These are phyloP conservation scores for Cordyceps cicadae DNA, from an alignment of 2,329 filamentous ascomycete genomes.

Conservation along the genomic window DNA sequence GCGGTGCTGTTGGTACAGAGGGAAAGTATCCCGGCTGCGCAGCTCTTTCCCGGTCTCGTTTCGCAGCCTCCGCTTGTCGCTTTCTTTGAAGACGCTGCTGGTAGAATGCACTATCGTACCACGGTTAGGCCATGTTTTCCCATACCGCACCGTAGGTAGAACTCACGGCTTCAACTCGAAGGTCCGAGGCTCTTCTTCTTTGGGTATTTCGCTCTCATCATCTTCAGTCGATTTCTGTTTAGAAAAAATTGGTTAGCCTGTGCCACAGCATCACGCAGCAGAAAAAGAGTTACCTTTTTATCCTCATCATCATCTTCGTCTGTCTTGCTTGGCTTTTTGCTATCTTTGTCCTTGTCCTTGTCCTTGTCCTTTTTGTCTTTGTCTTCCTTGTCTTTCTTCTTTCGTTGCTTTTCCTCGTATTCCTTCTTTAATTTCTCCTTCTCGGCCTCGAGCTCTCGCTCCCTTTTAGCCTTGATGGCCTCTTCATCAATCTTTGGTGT, in stretches of 20 bases:
- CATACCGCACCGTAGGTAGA: not conserved
- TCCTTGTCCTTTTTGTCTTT: conserved; percentile 45
- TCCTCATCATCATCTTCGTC: conserved; percentile 31
- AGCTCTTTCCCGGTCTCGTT: conserved; percentile 70
- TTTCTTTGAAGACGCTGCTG: conserved; percentile 76
- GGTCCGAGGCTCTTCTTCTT: conserved; percentile 64
- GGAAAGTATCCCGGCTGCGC: conserved; percentile 76
- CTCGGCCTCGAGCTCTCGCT: conserved; percentile 58
- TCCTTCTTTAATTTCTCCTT: conserved; percentile 62
- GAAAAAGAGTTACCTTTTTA: conserved; percentile 19
- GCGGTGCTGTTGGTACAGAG: conserved; percentile 62
- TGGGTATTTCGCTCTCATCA: conserved; percentile 11
- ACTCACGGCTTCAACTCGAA: conserved; percentile 74
- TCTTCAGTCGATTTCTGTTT: conserved; percentile 18
- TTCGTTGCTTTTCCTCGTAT: conserved; percentile 64
- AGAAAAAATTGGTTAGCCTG: not conserved
- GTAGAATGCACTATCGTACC: conserved; percentile 61
- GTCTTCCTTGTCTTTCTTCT: conserved; percentile 60
- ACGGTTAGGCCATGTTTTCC: not conserved
- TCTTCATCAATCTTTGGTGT: conserved; percentile 63
- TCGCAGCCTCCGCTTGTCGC: conserved; percentile 45
- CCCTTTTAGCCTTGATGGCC: conserved; percentile 50
- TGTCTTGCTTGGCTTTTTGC: conserved; percentile 29
- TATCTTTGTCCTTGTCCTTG: conserved; percentile 33
- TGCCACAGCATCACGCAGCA: not conserved